phyloP scores from a whole-genome alignment of 495 filamentous ascomycete species.

The Xylaria nigripes region DNA sequence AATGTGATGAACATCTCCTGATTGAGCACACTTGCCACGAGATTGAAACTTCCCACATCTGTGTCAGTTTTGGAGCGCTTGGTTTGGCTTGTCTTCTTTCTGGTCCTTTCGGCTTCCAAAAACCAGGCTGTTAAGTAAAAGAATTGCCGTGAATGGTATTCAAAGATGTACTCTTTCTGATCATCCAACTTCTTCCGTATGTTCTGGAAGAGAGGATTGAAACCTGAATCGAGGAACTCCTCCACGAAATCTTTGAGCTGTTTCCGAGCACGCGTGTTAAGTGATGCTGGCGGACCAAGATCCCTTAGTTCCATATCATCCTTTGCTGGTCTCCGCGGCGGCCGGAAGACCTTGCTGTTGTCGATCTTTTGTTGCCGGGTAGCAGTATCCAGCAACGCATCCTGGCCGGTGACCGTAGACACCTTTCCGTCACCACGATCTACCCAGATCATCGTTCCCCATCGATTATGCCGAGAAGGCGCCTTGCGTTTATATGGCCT shows the following conservation, averaged over 20 bases:
- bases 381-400: constrained; percentile 65
- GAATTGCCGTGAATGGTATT: constrained; percentile 68
- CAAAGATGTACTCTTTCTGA: constrained; percentile 74
- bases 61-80: constrained; percentile 35
- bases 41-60: constrained; percentile 70
- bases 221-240: constrained; percentile 89
- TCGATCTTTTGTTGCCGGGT: constrained; percentile 81
- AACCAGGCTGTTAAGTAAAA: constrained; percentile 96
- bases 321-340: constrained; percentile 55
- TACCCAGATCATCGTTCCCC: constrained; percentile 96
- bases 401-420: constrained; percentile 81
- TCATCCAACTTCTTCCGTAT: constrained; percentile 84
- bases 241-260: constrained; percentile 78
- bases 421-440: constrained; percentile 75
- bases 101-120: constrained; percentile 74
- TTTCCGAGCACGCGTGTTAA: constrained; percentile 59
- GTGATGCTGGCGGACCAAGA: constrained; percentile 61
- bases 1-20: constrained; percentile 88
- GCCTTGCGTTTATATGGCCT: constrained; percentile 69
- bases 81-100: constrained; percentile 50
- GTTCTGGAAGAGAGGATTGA: constrained; percentile 87
- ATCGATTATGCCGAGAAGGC: constrained; percentile 84
- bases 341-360: constrained; percentile 80
- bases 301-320: constrained; percentile 62
- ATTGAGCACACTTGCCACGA: constrained; percentile 81